Conservation (phyloP, 176 grass and related monocot species). For the Dactylis glomerata region DNA sequence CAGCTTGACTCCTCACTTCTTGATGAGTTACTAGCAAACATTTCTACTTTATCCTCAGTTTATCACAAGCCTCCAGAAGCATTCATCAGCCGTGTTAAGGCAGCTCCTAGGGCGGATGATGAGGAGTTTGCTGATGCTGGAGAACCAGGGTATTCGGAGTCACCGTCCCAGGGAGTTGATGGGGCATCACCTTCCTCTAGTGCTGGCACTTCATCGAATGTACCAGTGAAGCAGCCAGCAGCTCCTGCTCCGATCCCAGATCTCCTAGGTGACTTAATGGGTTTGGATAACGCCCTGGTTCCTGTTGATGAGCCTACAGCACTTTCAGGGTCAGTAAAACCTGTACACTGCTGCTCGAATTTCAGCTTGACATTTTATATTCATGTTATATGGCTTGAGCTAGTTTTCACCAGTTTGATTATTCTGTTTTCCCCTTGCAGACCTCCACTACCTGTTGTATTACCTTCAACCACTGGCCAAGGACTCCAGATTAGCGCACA, state of each 20-base stretch:
- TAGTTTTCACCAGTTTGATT: slow-evolving; percentile 16
- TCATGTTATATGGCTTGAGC: slow-evolving; percentile 1
- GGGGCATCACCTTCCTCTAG: slow-evolving; percentile 62
- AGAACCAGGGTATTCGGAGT: slow-evolving; percentile 83
- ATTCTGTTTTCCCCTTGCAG: slow-evolving; percentile 38
- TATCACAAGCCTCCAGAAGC: slow-evolving; percentile 96
- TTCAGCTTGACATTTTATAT: slow-evolving; percentile 9
- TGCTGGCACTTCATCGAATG: slow-evolving; percentile 52
- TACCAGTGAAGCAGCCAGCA: slow-evolving; percentile 43
- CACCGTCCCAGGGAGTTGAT: slow-evolving; percentile 84
- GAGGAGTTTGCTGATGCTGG: slow-evolving; percentile 80
- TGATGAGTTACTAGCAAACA: slow-evolving; percentile 95
- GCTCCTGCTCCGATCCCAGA: slow-evolving; percentile 76
- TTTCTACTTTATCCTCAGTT: slow-evolving; percentile 96
- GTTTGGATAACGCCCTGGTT: slow-evolving; percentile 74
- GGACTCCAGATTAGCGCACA: slow-evolving; percentile 97
- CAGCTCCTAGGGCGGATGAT: slow-evolving; percentile 68
- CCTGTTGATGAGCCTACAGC: slow-evolving; percentile 61
- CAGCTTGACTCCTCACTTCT: slow-evolving; percentile 85
- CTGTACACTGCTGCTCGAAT: not conserved
- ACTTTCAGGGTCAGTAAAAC: slow-evolving; percentile 55
- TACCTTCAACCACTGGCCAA: slow-evolving; percentile 81
- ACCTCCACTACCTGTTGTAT: slow-evolving; percentile 73
- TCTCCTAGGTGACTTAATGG: slow-evolving; percentile 92
- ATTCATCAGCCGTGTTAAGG: slow-evolving; percentile 88